Percentiles rank a stretch among this genome's conserved stretches.
phyloP scores from a whole-genome alignment of 1,284 basidiomycete genomes.

The Fomitopsis schrenkii region DNA sequence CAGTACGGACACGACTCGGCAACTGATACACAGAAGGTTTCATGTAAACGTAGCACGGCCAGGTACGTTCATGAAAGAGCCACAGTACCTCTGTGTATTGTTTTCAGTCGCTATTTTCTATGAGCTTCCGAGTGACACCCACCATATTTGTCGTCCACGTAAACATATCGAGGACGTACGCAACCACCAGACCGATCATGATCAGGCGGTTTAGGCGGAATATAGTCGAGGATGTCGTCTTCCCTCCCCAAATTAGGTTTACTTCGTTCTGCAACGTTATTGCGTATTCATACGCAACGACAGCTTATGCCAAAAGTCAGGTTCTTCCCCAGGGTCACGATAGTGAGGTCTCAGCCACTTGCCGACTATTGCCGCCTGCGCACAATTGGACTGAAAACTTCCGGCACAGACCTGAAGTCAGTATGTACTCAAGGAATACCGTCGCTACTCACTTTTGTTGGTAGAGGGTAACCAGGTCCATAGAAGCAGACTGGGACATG shows the following conservation, averaged over 20 bases:
- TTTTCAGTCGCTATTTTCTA: not conserved
- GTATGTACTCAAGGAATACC: not conserved
- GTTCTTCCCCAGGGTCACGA: not conserved
- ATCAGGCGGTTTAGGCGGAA: not conserved
- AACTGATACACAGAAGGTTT: not conserved
- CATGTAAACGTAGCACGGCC: not conserved
- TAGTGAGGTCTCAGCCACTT: not conserved
- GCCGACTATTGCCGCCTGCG: not conserved
- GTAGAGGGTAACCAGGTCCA: not conserved
- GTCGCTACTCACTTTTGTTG: not conserved
- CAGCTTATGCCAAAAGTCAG: not conserved
- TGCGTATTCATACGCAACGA: not conserved
- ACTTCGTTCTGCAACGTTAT: not conserved
- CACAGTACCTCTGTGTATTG: not conserved
- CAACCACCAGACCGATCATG: not conserved
- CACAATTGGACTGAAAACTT: not conserved
- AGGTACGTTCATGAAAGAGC: not conserved
- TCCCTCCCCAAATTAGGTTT: not conserved
- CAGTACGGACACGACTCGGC: not conserved
- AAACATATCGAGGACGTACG: not conserved
- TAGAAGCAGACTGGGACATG: not conserved
- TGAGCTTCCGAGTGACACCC: not conserved
- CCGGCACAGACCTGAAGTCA: not conserved
- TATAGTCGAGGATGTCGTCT: not conserved
- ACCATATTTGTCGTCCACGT: not conserved